These are phyloP conservation scores for Drechslerella stenobrocha DNA, from an alignment of 2,329 filamentous ascomycete genomes.

Conservation along the genomic window DNA sequence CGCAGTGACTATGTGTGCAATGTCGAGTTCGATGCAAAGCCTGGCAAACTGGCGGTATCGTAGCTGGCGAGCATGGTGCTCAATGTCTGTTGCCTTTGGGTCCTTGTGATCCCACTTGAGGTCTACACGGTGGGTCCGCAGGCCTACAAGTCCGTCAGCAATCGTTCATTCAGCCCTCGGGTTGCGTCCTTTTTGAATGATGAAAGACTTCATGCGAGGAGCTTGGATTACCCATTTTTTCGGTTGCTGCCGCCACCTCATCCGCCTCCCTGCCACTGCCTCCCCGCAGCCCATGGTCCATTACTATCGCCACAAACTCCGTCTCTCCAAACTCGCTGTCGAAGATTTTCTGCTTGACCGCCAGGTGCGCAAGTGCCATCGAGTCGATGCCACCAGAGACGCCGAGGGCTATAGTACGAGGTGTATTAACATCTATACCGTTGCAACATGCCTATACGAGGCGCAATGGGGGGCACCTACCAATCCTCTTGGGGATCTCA, in stretches of 20 bases:
- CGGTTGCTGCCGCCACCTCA: constrained; percentile 57
- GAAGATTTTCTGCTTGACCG: constrained; percentile 58
- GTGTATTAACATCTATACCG: neutral
- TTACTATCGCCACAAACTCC: constrained; percentile 54
- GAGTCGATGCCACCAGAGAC: constrained; percentile 94
- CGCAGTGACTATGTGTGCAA: constrained; percentile 57
- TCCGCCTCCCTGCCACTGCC: constrained; percentile 62
- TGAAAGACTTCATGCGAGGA: no score
- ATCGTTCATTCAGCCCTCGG: no score
- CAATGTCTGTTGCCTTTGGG: neutral
- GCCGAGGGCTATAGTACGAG: constrained; percentile 65
- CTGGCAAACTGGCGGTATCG: constrained; percentile 24
- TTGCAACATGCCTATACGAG: neutral
- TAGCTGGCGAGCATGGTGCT: constrained; percentile 4
- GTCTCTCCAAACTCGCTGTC: constrained; percentile 20
- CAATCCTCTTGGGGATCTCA: constrained; percentile 26
- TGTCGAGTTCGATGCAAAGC: constrained; percentile 9
- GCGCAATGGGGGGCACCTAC: neutral
- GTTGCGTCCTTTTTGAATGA: no score
- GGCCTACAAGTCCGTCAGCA: constrained; percentile 1
- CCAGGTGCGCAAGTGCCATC: constrained; percentile 87
- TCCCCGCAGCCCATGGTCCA: constrained; percentile 62
- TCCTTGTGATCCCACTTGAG: neutral
- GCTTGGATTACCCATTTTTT: constrained; percentile 20
- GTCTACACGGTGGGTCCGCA: neutral